Evolutionary conservation across 2,329 filamentous ascomycete genomes (phyloP).

Genomic region (Mollisiaceae sp.): DNA sequence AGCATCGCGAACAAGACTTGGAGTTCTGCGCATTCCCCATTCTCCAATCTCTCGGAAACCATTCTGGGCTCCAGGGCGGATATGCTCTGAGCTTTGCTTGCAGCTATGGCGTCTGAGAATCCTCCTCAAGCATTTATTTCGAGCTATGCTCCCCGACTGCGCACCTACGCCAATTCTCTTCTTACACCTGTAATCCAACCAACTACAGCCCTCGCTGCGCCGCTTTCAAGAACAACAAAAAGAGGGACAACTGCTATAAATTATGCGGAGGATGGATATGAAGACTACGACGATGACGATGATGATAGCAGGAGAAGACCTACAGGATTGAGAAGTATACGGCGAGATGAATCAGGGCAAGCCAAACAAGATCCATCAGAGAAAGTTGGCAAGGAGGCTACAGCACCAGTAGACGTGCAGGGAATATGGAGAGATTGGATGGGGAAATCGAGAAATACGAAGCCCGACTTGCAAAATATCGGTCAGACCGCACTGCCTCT

Average conservation of each 20-base stretch:
- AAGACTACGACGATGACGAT: slow-evolving; percentile 81
- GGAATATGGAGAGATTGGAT: slow-evolving; percentile 97
- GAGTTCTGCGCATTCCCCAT: slow-evolving; percentile 25
- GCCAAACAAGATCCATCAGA: slow-evolving; percentile 70
- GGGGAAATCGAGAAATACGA: slow-evolving; percentile 67
- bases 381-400: slow-evolving; percentile 83
- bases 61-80: slow-evolving; percentile 18
- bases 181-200: slow-evolving; percentile 82
- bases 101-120: slow-evolving; percentile 39
- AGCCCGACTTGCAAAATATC: slow-evolving; percentile 64
- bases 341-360: slow-evolving; percentile 73
- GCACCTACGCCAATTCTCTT: slow-evolving; percentile 89
- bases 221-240: slow-evolving; percentile 86
- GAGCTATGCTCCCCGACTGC: slow-evolving; percentile 88
- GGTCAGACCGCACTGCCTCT: slow-evolving; percentile 79
- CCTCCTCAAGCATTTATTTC: slow-evolving; percentile 87
- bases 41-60: background rate
- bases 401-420: slow-evolving; percentile 79
- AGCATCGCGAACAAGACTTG: background rate
- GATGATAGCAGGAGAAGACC: slow-evolving; percentile 71
- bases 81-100: slow-evolving; percentile 27
- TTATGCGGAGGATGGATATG: slow-evolving; percentile 95
- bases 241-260: slow-evolving; percentile 96
- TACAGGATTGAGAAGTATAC: slow-evolving; percentile 82
- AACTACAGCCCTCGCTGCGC: slow-evolving; percentile 66